phyloP scores from a whole-genome alignment of 2,329 filamentous ascomycete species.

The Penicillium olsonii region DNA sequence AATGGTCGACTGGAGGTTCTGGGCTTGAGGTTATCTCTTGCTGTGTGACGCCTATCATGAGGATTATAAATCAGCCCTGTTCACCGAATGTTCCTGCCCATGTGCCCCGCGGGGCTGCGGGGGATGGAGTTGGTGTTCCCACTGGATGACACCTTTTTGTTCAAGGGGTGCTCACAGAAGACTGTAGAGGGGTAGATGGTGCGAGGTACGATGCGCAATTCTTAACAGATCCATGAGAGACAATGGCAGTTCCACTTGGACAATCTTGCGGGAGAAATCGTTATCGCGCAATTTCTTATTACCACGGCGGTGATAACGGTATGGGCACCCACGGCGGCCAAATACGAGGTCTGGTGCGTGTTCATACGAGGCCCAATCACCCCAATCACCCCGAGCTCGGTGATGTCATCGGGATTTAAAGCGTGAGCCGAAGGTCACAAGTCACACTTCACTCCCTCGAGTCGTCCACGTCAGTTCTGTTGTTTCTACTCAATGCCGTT shows the following conservation, averaged over 20 bases:
- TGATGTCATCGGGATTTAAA: background rate
- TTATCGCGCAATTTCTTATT: too few species aligned
- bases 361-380: too few species aligned
- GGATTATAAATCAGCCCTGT: conserved; percentile 9
- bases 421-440: background rate
- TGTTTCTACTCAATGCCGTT: too few species aligned
- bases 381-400: too few species aligned
- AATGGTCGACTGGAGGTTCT: conserved; percentile 10
- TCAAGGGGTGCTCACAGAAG: conserved; percentile 10
- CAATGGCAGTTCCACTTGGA: background rate
- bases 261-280: too few species aligned
- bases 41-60: background rate
- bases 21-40: background rate
- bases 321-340: too few species aligned
- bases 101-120: conserved; percentile 2
- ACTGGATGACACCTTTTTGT: background rate
- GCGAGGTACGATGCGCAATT: background rate
- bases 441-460: background rate
- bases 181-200: background rate
- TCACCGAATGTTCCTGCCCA: background rate
- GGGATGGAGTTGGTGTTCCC: background rate
- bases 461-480: too few species aligned
- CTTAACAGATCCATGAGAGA: conserved; percentile 9
- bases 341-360: too few species aligned
- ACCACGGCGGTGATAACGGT: too few species aligned